A percentile compares a stretch with the other conserved stretches of the same genome.
These are phyloP conservation scores for Solanum hybrid DNA, from an alignment of 305 asterid species.

Conservation along the genomic window DNA sequence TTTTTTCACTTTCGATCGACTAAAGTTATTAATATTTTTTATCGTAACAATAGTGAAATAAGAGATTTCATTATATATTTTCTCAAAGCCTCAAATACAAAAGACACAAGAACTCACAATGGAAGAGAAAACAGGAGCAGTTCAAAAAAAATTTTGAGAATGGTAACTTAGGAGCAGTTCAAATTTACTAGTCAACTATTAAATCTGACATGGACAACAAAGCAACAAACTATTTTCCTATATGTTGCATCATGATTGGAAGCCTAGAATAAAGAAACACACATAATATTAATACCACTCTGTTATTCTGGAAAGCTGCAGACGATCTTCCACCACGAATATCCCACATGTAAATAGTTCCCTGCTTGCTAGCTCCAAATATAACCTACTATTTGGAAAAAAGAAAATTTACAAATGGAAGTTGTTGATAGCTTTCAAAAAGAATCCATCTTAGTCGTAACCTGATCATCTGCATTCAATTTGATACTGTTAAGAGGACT, in stretches of 20 bases:
- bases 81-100: background rate
- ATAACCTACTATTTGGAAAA: constrained; percentile 43
- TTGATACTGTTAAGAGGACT: constrained; percentile 69
- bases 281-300: constrained; percentile 37
- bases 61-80: background rate
- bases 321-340: constrained; percentile 79
- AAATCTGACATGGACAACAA: background rate
- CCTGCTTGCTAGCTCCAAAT: constrained; percentile 73
- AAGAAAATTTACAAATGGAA: background rate
- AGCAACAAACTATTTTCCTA: background rate
- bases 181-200: background rate
- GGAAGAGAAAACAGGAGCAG: background rate
- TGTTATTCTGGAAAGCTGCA: constrained; percentile 59
- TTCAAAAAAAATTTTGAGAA: background rate
- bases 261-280: background rate
- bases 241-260: background rate
- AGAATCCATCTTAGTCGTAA: constrained; percentile 16
- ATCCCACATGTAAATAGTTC: constrained; percentile 78
- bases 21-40: background rate
- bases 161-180: background rate
- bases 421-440: background rate
- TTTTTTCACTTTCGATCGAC: background rate
- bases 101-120: background rate
- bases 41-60: background rate
- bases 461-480: constrained; percentile 72